Conservation (phyloP, 257 asterid species). For the Asclepias syriaca region DNA sequence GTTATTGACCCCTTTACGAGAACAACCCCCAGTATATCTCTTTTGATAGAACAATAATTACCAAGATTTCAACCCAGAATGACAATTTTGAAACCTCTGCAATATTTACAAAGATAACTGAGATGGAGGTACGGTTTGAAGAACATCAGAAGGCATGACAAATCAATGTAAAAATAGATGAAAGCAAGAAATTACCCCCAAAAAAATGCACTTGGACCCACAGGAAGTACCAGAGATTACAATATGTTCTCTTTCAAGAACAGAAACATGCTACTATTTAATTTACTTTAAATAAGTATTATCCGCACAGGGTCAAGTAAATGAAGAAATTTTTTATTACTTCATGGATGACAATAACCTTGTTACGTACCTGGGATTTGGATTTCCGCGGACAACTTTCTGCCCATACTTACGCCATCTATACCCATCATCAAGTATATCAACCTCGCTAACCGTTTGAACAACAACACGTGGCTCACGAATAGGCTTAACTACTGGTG, state of each 20-base stretch:
- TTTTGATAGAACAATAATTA: not conserved
- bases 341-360: not conserved
- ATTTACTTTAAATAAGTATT: not conserved
- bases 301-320: not conserved
- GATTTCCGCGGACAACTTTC: constrained; percentile 96
- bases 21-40: not conserved
- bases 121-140: not conserved
- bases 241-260: not conserved
- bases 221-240: not conserved
- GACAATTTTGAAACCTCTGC: not conserved
- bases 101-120: not conserved
- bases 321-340: not conserved
- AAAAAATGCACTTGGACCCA: not conserved
- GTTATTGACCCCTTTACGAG: not conserved
- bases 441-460: constrained; percentile 96
- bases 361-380: constrained; percentile 76
- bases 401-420: constrained; percentile 99
- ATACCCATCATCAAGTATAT: constrained; percentile 92
- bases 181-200: not conserved
- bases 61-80: not conserved
- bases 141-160: not conserved
- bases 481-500: constrained; percentile 79
- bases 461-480: constrained; percentile 96
- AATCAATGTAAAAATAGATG: not conserved
- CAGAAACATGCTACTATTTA: not conserved